phyloP scores from a whole-genome alignment of 768 basidiomycete species.

The Collybia sp. region DNA sequence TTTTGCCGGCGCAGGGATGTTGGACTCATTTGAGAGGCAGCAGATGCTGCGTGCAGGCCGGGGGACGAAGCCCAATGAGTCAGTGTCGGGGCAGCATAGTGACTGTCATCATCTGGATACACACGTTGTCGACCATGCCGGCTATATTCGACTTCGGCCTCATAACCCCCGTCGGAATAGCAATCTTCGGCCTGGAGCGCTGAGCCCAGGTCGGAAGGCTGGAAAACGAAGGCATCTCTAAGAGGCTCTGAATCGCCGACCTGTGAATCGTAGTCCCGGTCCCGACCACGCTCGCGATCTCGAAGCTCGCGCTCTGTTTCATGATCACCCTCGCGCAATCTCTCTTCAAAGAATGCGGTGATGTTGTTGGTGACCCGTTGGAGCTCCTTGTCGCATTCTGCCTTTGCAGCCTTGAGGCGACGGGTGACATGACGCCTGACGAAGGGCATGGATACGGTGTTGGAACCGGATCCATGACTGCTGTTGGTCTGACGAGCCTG shows the following conservation, averaged over 20 bases:
- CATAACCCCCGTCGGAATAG: slow-evolving; percentile 80
- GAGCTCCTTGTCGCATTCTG: slow-evolving; percentile 95
- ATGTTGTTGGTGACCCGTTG: slow-evolving; percentile 92
- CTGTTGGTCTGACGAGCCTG: slow-evolving; percentile 35
- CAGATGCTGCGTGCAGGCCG: slow-evolving; percentile 57
- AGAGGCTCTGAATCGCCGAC: slow-evolving; percentile 49
- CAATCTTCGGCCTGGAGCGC: slow-evolving; percentile 65
- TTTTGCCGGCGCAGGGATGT: slow-evolving; percentile 63
- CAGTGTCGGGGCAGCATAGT: slow-evolving; percentile 31
- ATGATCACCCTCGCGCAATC: slow-evolving; percentile 72
- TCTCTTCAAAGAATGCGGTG: slow-evolving; percentile 91
- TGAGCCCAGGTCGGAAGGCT: slow-evolving; percentile 51
- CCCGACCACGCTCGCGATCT: slow-evolving; percentile 42
- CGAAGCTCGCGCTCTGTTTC: slow-evolving; percentile 61
- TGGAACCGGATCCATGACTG: slow-evolving; percentile 48
- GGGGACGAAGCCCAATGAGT: slow-evolving; percentile 53
- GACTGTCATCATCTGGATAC: slow-evolving; percentile 45
- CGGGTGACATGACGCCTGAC: slow-evolving; percentile 91
- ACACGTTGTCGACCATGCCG: slow-evolving; percentile 74
- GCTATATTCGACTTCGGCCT: slow-evolving; percentile 65
- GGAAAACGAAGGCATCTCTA: slow-evolving; percentile 58
- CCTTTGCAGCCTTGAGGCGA: slow-evolving; percentile 90
- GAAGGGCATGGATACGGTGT: slow-evolving; percentile 88
- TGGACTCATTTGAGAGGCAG: slow-evolving; percentile 63
- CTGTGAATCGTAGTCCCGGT: slow-evolving; percentile 55